These are phyloP conservation scores for Leucoagaricus sp. DNA, from an alignment of 1,284 basidiomycete species.

Conservation along the genomic window DNA sequence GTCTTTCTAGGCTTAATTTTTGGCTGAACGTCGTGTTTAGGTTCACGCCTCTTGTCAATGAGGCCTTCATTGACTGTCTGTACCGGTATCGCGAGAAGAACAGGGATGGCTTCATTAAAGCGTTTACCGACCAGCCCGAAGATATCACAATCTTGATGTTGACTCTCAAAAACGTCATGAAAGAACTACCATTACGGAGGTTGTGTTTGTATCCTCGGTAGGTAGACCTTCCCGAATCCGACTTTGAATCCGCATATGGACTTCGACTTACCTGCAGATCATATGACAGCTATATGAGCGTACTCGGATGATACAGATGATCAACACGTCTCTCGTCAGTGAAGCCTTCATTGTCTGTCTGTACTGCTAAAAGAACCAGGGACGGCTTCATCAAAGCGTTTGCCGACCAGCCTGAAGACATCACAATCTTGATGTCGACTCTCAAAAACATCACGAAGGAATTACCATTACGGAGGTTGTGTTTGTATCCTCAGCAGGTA, in stretches of 20 bases:
- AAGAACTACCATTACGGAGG: slow-evolving; percentile 85
- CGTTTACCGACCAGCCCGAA: slow-evolving; percentile 96
- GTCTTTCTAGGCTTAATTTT: not conserved
- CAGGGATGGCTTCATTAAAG: slow-evolving; percentile 89
- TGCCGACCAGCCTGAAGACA: slow-evolving; percentile 94
- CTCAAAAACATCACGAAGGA: slow-evolving; percentile 93
- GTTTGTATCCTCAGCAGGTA: slow-evolving; percentile 87
- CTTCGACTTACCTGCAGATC: slow-evolving; percentile 76
- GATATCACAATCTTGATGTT: slow-evolving; percentile 91
- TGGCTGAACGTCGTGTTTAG: slow-evolving; percentile 38
- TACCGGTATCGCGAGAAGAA: slow-evolving; percentile 91
- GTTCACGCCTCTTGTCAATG: slow-evolving; percentile 81
- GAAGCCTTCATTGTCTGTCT: slow-evolving; percentile 92
- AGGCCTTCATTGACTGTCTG: slow-evolving; percentile 89
- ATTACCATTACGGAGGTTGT: slow-evolving; percentile 84
- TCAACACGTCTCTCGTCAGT: slow-evolving; percentile 74
- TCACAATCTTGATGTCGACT: slow-evolving; percentile 90
- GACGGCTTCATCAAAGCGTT: slow-evolving; percentile 96
- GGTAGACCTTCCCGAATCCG: slow-evolving; percentile 31
- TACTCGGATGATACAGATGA: slow-evolving; percentile 96
- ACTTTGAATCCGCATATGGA: slow-evolving; percentile 84
- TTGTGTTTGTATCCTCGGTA: slow-evolving; percentile 93
- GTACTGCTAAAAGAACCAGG: slow-evolving; percentile 84
- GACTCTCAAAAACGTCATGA: slow-evolving; percentile 90
- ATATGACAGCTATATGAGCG: slow-evolving; percentile 84